These are phyloP conservation scores for Botrytis paeoniae DNA, from an alignment of 2,329 filamentous ascomycete species.

Conservation along the genomic window DNA sequence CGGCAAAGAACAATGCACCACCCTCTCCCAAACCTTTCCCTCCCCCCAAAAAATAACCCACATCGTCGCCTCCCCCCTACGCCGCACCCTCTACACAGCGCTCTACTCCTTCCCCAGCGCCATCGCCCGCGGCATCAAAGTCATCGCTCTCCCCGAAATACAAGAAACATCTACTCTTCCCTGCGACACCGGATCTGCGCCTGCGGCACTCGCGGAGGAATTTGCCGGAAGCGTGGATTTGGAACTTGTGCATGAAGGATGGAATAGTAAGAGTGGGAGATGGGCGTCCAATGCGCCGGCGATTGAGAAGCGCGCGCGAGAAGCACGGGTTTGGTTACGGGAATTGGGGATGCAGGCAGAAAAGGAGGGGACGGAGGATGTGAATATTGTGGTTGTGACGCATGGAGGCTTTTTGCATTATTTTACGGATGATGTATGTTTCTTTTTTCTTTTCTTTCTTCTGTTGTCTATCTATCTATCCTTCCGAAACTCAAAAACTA, in stretches of 20 bases:
- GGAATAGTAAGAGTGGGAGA: slow-evolving; percentile 34
- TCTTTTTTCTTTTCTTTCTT: background rate
- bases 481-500: background rate
- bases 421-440: slow-evolving; percentile 70
- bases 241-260: background rate
- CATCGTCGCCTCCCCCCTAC: slow-evolving; percentile 75
- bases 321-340: slow-evolving; percentile 57
- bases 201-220: background rate
- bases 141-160: slow-evolving; percentile 68
- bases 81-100: slow-evolving; percentile 77
- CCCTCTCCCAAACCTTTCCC: slow-evolving; percentile 61
- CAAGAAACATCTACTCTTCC: slow-evolving; percentile 75
- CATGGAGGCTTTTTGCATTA: slow-evolving; percentile 86
- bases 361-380: slow-evolving; percentile 44
- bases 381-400: slow-evolving; percentile 71
- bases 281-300: slow-evolving; percentile 34
- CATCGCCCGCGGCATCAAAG: slow-evolving; percentile 40
- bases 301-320: slow-evolving; percentile 48
- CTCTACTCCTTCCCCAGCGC: slow-evolving; percentile 63
- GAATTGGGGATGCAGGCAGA: slow-evolving; percentile 36
- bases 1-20: slow-evolving; percentile 71
- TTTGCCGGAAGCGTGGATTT: slow-evolving; percentile 8
- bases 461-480: background rate
- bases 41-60: slow-evolving; percentile 63
- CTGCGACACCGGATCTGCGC: slow-evolving; percentile 64